A percentile compares a stretch with the other conserved stretches of the same genome.
Conservation (phyloP, 345 rosid genomes). For the Noccaea bulbosa region DNA sequence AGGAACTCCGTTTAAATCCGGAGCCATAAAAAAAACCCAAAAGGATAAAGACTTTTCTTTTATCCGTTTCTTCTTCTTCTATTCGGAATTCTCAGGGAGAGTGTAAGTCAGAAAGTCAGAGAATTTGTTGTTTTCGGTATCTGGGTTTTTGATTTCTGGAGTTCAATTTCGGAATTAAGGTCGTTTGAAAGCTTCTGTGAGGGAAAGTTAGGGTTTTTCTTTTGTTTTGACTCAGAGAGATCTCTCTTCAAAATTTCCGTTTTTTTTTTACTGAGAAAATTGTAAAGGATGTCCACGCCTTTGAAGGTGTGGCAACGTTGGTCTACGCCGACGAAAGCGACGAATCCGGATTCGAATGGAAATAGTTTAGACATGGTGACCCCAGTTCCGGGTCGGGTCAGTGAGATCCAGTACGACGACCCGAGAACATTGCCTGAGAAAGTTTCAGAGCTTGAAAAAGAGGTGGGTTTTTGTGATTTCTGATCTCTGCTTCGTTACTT, state of each 20-base stretch:
- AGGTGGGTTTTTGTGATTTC: slow-evolving; percentile 55
- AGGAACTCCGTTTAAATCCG: slow-evolving; percentile 71
- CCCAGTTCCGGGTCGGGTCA: slow-evolving; percentile 49
- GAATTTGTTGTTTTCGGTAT: slow-evolving; percentile 8
- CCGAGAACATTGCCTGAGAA: slow-evolving; percentile 51
- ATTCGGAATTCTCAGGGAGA: slow-evolving; percentile 43
- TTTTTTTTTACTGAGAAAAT: slow-evolving; percentile 36
- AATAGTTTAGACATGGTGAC: slow-evolving; percentile 50
- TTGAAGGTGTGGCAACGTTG: slow-evolving; percentile 72
- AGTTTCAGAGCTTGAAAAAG: slow-evolving; percentile 70
- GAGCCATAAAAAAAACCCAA: slow-evolving; percentile 2
- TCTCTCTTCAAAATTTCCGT: slow-evolving; percentile 25
- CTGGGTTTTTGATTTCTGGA: slow-evolving; percentile 32
- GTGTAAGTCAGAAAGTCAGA: slow-evolving; percentile 16
- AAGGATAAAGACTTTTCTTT: slow-evolving; percentile 4
- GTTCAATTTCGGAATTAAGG: slow-evolving; percentile 23
- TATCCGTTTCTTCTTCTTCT: not conserved
- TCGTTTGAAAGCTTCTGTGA: slow-evolving; percentile 1
- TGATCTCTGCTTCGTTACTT: slow-evolving; percentile 8
- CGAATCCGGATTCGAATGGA: slow-evolving; percentile 42
- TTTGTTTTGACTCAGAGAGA: slow-evolving; percentile 41
- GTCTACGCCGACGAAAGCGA: slow-evolving; percentile 61
- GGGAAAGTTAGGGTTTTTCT: slow-evolving; percentile 38
- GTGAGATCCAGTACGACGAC: slow-evolving; percentile 45
- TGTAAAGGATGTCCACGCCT: slow-evolving; percentile 71